phyloP scores from a whole-genome alignment of 768 basidiomycete species.

The Rhizopogon vesiculosus region DNA sequence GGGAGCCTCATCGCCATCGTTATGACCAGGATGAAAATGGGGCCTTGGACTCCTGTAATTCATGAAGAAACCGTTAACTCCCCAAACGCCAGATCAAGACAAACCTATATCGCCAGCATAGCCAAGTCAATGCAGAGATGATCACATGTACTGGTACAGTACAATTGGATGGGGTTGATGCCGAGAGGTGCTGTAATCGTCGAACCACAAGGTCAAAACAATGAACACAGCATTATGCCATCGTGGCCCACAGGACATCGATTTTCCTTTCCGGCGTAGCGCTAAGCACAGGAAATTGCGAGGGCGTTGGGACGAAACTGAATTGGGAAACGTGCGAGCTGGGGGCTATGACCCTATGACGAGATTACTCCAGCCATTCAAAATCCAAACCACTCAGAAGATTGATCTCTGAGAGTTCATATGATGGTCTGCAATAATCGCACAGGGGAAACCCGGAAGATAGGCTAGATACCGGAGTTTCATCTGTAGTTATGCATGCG shows the following conservation, averaged over 20 bases:
- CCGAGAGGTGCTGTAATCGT: background rate
- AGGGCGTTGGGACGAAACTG: background rate
- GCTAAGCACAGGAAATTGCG: background rate
- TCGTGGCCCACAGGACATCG: background rate
- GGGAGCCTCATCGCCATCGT: background rate
- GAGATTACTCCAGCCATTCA: background rate
- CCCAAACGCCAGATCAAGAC: background rate
- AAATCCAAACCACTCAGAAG: background rate
- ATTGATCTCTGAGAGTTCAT: background rate
- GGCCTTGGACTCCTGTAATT: background rate
- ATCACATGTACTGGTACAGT: background rate
- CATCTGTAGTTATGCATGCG: background rate
- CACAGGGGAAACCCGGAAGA: background rate
- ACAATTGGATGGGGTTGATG: background rate
- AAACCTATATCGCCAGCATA: background rate
- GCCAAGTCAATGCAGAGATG: background rate
- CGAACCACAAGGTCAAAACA: background rate
- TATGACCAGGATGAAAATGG: too few species aligned
- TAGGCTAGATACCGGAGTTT: background rate
- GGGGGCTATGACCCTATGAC: background rate
- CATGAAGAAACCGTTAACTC: background rate
- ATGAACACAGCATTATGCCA: background rate
- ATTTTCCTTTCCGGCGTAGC: background rate
- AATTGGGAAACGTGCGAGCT: background rate
- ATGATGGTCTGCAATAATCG: background rate